phyloP scores from a whole-genome alignment of 441 rosid genomes.

The Gossypium davidsonii region DNA sequence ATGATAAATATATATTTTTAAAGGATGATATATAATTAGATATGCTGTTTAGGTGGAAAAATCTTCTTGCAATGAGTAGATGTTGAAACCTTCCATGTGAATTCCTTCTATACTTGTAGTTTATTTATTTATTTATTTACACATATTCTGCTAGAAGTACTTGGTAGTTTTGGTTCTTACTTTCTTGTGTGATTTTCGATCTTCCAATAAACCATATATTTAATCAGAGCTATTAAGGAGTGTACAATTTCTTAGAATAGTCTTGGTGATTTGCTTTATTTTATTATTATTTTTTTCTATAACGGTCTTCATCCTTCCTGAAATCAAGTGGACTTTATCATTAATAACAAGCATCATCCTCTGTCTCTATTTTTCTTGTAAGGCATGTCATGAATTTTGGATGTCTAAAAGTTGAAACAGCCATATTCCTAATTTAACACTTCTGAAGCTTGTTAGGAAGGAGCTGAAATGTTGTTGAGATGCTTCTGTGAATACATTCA shows the following conservation, averaged over 20 bases:
- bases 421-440: background rate
- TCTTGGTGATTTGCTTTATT: background rate
- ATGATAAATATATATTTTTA: background rate
- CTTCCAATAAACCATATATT: background rate
- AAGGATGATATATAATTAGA: background rate
- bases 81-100: background rate
- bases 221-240: background rate
- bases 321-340: background rate
- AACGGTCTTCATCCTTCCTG: background rate
- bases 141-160: background rate
- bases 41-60: background rate
- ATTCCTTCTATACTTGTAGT: background rate
- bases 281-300: background rate
- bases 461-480: background rate
- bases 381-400: conserved; percentile 1
- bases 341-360: background rate
- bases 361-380: background rate
- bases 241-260: background rate
- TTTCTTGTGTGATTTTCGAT: background rate
- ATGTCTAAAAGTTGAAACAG: background rate
- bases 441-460: background rate
- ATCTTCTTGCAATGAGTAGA: background rate
- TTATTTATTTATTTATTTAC: background rate
- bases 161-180: background rate
- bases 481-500: background rate